Base-by-base conservation (phyloP, 2,329 filamentous ascomycete genomes). In the Xylariaceae sp. region DNA sequence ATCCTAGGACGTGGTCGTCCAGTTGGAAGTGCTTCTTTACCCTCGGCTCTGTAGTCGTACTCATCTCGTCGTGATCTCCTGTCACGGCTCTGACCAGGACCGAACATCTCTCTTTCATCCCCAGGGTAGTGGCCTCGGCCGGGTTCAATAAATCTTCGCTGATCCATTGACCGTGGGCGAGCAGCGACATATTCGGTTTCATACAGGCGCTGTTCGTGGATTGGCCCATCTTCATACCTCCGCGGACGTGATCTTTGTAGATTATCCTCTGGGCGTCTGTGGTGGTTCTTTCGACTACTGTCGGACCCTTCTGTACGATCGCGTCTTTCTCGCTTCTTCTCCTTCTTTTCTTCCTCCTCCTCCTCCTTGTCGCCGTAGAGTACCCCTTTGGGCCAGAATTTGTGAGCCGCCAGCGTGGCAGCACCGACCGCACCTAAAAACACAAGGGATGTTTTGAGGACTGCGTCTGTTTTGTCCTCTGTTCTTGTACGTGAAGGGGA, bases 341-440 rank as follows among this genome's bases (percentile, higher is more conserved):
- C 46, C 43, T 59, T 56, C 42, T 60, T 48, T 35, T 55, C 47
- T 9, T 50, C 44, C 0, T 50, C 51, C 66, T 68, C 71, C 18
- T 65, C 63, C 49, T 71, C 68, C 51, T 68, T 68, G 18, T 69
- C 68, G 48, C 68, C 68, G 48, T 71, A 68, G 0, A 62, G 54
- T 22, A 66, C 56, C 11, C 68, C 70, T 49, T 67, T 68, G 44
- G 70, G 69, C 69, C 67, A 70, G 52, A 64, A 66, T 53, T 66
- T 69, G 56, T 71, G 64, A 1, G 66, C 67, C 5, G 64, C 63
- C 18, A 68, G 58, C 0, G 68, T 65, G 9, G 68, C 68, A 31
- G 67, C 70, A 1, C 65, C 68, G 36, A 72, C 60, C 17, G 65
- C 62, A 18, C 69, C 69, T 10, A 73, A 64, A 45, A 72, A 69